A percentile compares a stretch with the other conserved stretches of the same genome.
Conservation (phyloP, 129 eudicot genomes). For the Flaveria bidentis region DNA sequence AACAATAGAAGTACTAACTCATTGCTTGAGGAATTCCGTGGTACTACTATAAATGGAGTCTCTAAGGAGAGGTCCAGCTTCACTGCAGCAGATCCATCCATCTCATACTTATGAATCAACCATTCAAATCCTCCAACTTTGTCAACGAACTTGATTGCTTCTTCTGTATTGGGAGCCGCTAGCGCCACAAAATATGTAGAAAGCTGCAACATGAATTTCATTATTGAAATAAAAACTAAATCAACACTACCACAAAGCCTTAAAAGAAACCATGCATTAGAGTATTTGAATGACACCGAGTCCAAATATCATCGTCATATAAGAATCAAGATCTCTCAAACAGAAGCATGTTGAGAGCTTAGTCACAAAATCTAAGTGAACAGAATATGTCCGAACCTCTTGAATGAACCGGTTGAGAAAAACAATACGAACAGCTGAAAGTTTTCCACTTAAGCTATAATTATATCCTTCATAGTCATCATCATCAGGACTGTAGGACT, state of each 20-base stretch:
- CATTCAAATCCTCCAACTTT: slow-evolving; percentile 95
- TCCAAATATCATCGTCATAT: slow-evolving; percentile 4
- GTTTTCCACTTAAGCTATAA: slow-evolving; percentile 83
- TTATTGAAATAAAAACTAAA: slow-evolving; percentile 8
- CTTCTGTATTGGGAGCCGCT: slow-evolving; percentile 92
- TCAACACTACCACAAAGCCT: slow-evolving; percentile 6
- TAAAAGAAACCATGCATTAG: background rate
- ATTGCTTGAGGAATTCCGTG: slow-evolving; percentile 69
- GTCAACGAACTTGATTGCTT: slow-evolving; percentile 87
- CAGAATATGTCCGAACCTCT: slow-evolving; percentile 50
- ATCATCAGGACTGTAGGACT: slow-evolving; percentile 75
- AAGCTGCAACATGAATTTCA: slow-evolving; percentile 49
- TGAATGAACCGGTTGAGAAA: slow-evolving; percentile 92
- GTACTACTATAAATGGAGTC: slow-evolving; percentile 80
- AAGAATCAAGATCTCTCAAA: slow-evolving; percentile 22
- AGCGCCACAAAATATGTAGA: slow-evolving; percentile 89
- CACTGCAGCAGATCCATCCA: slow-evolving; percentile 90
- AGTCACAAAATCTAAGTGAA: slow-evolving; percentile 19
- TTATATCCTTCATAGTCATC: slow-evolving; percentile 96
- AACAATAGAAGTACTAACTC: slow-evolving; percentile 61
- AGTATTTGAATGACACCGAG: background rate
- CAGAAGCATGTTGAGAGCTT: slow-evolving; percentile 16
- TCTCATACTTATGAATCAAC: slow-evolving; percentile 88
- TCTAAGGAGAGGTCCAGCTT: slow-evolving; percentile 89
- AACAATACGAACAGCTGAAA: slow-evolving; percentile 92